phyloP scores from a whole-genome alignment of 1,139 yeast species.

The Yamadazyma friedrichii region DNA sequence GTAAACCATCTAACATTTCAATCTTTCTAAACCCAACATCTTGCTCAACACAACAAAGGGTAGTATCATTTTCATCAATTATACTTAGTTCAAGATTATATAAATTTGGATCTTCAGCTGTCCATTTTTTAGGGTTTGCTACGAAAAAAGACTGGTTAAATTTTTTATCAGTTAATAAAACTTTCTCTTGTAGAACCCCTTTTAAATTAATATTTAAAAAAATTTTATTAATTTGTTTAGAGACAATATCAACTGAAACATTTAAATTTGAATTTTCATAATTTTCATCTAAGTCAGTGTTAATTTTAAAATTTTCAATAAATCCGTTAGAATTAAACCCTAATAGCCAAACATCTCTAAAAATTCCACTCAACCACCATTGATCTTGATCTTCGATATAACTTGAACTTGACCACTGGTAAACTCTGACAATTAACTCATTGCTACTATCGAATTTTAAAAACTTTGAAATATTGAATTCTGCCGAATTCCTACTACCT shows the following conservation, averaged over 20 bases:
- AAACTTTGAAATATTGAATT: too few relatives aligned
- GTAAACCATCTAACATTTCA: conserved; percentile 23
- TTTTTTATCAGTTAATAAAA: too few relatives aligned
- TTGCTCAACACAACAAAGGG: too few relatives aligned
- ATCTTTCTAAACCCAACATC: conserved; percentile 30
- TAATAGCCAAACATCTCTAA: conserved; percentile 17
- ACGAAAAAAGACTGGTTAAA: conserved; percentile 5
- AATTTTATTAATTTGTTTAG: not conserved
- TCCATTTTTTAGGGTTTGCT: conserved; percentile 25
- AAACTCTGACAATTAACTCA: too few relatives aligned
- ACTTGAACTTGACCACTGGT: too few relatives aligned
- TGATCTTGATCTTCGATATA: conserved; percentile 37
- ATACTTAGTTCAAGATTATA: conserved; percentile 20
- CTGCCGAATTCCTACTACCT: too few relatives aligned
- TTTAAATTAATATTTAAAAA: not conserved
- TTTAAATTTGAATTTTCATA: conserved; percentile 8
- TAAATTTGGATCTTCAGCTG: conserved; percentile 31
- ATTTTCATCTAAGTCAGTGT: conserved; percentile 14
- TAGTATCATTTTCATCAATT: too few relatives aligned
- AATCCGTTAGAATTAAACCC: conserved; percentile 12
- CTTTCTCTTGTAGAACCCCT: not conserved
- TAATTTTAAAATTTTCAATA: conserved; percentile 15
- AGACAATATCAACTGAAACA: not conserved
- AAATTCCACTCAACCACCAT: conserved; percentile 34
- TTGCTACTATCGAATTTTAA: too few relatives aligned